Conservation (phyloP, 208 protist genomes). For the Tritrichomonas musculus region DNA sequence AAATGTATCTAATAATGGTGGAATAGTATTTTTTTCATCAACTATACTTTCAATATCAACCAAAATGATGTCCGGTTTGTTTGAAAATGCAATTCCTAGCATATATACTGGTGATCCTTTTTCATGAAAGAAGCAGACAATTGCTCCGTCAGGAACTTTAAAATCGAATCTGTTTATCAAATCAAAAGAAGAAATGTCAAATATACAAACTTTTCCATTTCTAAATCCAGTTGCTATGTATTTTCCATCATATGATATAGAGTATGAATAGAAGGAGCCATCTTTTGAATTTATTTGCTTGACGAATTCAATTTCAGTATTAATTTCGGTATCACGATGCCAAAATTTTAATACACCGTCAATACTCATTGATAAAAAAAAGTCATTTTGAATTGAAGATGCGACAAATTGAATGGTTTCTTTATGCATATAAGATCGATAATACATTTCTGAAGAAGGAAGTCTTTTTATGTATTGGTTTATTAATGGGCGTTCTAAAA, state of each 20-base stretch:
- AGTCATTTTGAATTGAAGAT: neutral
- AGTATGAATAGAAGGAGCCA: neutral
- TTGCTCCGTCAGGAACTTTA: neutral
- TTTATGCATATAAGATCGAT: constrained; percentile 15
- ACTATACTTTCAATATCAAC: neutral
- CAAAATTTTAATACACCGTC: constrained; percentile 13
- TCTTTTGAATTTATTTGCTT: neutral
- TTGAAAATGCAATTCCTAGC: neutral
- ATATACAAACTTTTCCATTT: neutral
- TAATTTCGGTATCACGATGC: neutral
- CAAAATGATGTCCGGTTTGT: neutral
- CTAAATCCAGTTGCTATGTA: neutral
- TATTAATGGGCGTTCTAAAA: too few species aligned
- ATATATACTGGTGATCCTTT: neutral
- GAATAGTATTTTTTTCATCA: neutral
- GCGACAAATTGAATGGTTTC: neutral
- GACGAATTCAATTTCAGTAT: neutral
- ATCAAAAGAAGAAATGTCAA: neutral
- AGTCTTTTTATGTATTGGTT: neutral
- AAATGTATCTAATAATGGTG: neutral
- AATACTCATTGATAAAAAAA: constrained; percentile 20
- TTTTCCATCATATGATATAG: neutral
- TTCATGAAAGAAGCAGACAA: neutral
- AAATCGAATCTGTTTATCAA: neutral
- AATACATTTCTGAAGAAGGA: constrained; percentile 20